phyloP scores from a whole-genome alignment of 805 yeast species.

The Candida dendrica region DNA sequence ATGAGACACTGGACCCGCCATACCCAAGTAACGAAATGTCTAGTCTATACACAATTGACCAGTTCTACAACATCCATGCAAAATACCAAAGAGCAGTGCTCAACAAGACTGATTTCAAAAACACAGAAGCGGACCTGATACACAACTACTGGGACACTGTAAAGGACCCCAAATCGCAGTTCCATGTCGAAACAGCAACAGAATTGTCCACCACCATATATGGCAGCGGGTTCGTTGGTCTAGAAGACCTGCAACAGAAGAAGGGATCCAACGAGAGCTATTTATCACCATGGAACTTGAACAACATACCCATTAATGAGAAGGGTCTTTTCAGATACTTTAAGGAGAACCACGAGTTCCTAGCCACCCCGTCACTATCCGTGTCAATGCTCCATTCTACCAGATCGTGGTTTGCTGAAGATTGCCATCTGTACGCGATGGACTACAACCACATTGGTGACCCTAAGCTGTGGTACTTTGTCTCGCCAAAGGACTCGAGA shows the following conservation, averaged over 20 bases:
- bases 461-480: conserved; percentile 50
- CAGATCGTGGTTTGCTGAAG: conserved; percentile 54
- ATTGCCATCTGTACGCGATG: conserved; percentile 46
- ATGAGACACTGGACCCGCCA: conserved; percentile 31
- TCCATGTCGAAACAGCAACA: conserved; percentile 30
- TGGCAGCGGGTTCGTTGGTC: conserved; percentile 31
- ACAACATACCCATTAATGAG: conserved; percentile 43
- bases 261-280: not conserved
- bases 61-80: conserved; percentile 50
- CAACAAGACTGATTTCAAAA: conserved; percentile 3
- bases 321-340: conserved; percentile 41
- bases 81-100: conserved; percentile 27
- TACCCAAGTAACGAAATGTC: conserved; percentile 34
- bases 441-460: conserved; percentile 54
- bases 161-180: conserved; percentile 18
- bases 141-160: conserved; percentile 36
- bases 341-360: conserved; percentile 34
- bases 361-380: conserved; percentile 37
- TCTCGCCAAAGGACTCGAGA: conserved; percentile 47
- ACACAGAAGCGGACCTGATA: conserved; percentile 26
- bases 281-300: conserved; percentile 48
- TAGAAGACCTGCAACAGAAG: conserved; percentile 14
- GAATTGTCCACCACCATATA: conserved; percentile 27
- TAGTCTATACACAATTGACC: conserved; percentile 46
- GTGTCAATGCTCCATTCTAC: conserved; percentile 49